Base-by-base conservation (phyloP, 129 eudicot species). In the sunflower (Helianthus annuus) region DNA sequence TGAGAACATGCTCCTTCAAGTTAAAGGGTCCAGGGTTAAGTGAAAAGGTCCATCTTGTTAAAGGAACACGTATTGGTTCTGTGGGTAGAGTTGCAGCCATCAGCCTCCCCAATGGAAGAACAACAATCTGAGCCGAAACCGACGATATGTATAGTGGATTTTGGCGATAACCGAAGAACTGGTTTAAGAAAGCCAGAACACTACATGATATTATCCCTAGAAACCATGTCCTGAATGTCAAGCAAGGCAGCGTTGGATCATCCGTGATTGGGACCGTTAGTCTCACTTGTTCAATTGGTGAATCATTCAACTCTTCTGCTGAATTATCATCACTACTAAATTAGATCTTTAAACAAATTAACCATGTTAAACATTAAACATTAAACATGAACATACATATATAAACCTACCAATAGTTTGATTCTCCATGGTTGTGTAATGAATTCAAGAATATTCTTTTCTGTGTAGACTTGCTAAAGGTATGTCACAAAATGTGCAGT, bases 21-120 rank as follows among this genome's bases (percentile, higher is more conserved):
- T 91, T 91, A 68, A 91, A 91, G 4, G 97, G 97, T 8, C 97
- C 96, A 3, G 97, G 96, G 48, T 91, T 91, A 46, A 91, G 36
- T 3, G 96, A 79, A 55, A 91, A 91, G 5, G 86, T 73, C 96
- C 93, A 85, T 53, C 77, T 82, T 24, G 85, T 81, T 24, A 39
- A 46, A 0, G 85, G 87, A 49, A 91, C 5, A 3, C 40, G 60
- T 17, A 85, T 27, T 1, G 6, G 45, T 51, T 66, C 77, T 4
- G 40, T 64, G 3, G 97, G 96, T n/a, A 91, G 80, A 15, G 85
- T 75, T 40, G 96, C 90, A 29, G 93, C 97, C 96, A 91, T 86
- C n/a, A 91, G 67, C 74, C 62, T 84, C 13, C 97, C 97, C 2
- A 91, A 8, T 2, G 97, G 96, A 60, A 91, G 96, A 6, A 85